Percentiles rank a stretch among this genome's conserved stretches.
Evolutionary conservation across 1,284 basidiomycete species (phyloP).

Genomic region (Gastroboletus turbinatus): DNA sequence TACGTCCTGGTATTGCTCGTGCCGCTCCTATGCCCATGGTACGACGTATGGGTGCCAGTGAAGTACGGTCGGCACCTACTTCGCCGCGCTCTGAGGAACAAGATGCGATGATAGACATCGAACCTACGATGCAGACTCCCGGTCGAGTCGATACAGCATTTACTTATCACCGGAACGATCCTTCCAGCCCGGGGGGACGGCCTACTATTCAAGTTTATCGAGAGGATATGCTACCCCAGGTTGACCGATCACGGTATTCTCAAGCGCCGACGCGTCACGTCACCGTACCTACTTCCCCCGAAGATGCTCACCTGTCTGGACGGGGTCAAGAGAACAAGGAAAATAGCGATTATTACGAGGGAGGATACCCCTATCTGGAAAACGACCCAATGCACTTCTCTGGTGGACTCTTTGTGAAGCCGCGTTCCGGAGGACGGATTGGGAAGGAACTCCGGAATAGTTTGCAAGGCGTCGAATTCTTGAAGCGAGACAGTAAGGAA

Average conservation of each 20-base stretch:
- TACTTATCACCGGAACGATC: slow-evolving; percentile 15
- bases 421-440: slow-evolving; percentile 38
- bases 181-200: slow-evolving; percentile 7
- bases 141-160: slow-evolving; percentile 43
- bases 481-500: slow-evolving; percentile 41
- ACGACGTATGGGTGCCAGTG: slow-evolving; percentile 2
- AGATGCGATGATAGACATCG: slow-evolving; percentile 42
- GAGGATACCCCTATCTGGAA: slow-evolving; percentile 17
- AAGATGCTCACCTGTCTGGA: slow-evolving; percentile 21
- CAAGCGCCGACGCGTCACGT: slow-evolving; percentile 14
- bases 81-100: slow-evolving; percentile 44
- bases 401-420: slow-evolving; percentile 45
- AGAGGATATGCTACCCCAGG: slow-evolving; percentile 10
- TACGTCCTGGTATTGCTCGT: slow-evolving; percentile 11
- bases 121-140: slow-evolving; percentile 38
- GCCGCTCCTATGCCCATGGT: slow-evolving; percentile 9
- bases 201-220: slow-evolving; percentile 12
- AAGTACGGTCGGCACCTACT: slow-evolving; percentile 27
- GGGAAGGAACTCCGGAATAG: slow-evolving; percentile 54
- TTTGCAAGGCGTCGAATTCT: slow-evolving; percentile 36
- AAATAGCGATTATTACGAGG: slow-evolving; percentile 37
- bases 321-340: slow-evolving; percentile 49
- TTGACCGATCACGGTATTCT: slow-evolving; percentile 15
- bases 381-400: slow-evolving; percentile 20
- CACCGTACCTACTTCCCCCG: slow-evolving; percentile 1